Evolutionary conservation across 2,329 filamentous ascomycete genomes (phyloP), one percentile per base, ranked within the genome.

Genomic region (Pseudocercospora fijiensis): DNA sequence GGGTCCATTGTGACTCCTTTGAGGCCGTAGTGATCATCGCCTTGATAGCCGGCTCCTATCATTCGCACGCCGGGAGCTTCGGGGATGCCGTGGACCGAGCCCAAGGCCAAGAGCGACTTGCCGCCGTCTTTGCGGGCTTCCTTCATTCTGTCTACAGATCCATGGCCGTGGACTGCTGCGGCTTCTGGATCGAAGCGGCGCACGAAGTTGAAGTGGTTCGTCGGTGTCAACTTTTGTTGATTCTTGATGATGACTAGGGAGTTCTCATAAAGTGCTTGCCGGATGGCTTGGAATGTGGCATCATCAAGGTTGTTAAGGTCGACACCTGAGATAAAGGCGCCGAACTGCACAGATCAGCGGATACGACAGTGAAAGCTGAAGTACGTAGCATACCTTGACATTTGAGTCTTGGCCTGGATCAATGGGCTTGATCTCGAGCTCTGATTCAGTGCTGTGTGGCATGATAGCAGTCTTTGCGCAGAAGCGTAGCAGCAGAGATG

Each of bases 121-220:
- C 33, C 55, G 10, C 55, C 55, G 26, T 28, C 55, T 45, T 45
- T 57, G 33, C 55, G 55, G 10, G 33, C 30, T 57, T 57, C 37
- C 24, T 57, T 45, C 10, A 57, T 33, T 57, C 24, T 57, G 30
- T 45, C 55, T n/a, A 57, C 30, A 3, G 55, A 24, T 10, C 55
- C 55, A 20, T 92, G 90, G n/a, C 90, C 90, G 75, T 92, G 92
- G 13, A 57, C 16, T 22, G 82, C 83, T 13, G 81, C 81, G 1
- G 83, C 82, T 5, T 80, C 71, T 0, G 89, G 89, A 70, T 92
- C 90, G 76, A 93, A 93, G 61, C 85, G 85, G 57, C 84, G 86
- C 2, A 89, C 92, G 47, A 93, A 81, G 66, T 88, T 85, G 71
- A 87, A 92, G 73, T 93, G 90, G 10, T 88, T 87, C 72, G 85